Base-by-base conservation (phyloP, 495 filamentous ascomycete genomes). In the Podospora comata region DNA sequence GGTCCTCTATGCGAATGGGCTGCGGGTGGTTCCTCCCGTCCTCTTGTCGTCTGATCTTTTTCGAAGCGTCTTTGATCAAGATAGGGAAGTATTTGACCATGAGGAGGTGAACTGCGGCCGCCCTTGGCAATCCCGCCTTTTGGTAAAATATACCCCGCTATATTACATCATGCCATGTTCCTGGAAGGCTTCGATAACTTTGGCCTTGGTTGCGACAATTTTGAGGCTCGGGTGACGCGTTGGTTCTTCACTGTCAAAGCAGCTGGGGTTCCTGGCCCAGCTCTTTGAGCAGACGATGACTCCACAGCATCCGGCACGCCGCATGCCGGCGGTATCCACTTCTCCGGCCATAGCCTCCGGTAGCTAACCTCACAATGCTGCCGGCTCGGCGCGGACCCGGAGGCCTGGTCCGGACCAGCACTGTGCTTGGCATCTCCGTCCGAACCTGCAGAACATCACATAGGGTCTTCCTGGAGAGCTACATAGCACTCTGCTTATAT, bases 141-240 rank as follows among this genome's bases (percentile, higher is more conserved):
- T 32, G 59, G 19, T 7, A 61, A 26, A 61, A 48, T 0, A 3
- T 32, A 32, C 59, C 27, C 59, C 59, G 2, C 59, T 32, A 61
- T 32, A 61, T 61, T 61, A 61, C 59, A 61, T 61, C 59, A 61
- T 61, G 59, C 23, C 59, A 26, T 32, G 23, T 61, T 27, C 59
- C 39, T 13, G 15, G 39, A 11, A 48, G 9, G 9, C 39, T 16
- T 48, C 39, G 39, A 11, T 11, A 11, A 48, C 5, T 18, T 39
- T 13, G 39, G 3, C 39, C 39, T 48, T 48, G 39, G 6, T 48
- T 48, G 39, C 13, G 39, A 48, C 39, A 48, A 48, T 18, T 48
- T 48, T 48, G 7, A 3, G 39, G 39, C 39, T 48, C 39, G 9
- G 39, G 39, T 48, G 39, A 48, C 39, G 39, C 39, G 13, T 48